Percentiles rank a stretch among this genome's conserved stretches.
Conservation (phyloP, 257 asterid species). For the Gynochthodes officinalis region DNA sequence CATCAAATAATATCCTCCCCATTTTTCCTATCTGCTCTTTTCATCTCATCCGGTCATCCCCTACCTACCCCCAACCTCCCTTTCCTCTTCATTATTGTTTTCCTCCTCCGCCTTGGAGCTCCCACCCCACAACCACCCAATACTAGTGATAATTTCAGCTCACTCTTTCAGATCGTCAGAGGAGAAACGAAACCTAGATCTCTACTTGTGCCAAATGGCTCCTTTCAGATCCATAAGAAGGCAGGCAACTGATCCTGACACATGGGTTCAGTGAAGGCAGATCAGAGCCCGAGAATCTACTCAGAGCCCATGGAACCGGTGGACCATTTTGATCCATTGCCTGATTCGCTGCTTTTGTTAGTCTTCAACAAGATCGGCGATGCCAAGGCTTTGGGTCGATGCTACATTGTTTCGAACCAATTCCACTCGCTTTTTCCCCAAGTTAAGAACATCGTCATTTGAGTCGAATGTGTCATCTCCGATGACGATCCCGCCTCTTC, state of each 20-base stretch:
- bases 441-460: conserved; percentile 79
- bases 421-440: conserved; percentile 74
- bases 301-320: conserved; percentile 42
- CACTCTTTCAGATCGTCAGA: background rate
- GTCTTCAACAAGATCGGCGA: conserved; percentile 87
- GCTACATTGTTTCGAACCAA: conserved; percentile 71
- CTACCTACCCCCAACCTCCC: background rate
- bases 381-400: conserved; percentile 79
- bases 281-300: conserved; percentile 35
- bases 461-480: conserved; percentile 92
- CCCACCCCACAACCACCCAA: background rate
- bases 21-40: background rate
- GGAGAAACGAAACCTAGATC: background rate
- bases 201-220: background rate
- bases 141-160: no score
- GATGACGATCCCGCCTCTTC: conserved; percentile 61
- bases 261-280: conserved; percentile 47
- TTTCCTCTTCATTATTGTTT: background rate
- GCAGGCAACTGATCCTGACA: no score
- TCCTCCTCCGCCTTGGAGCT: background rate
- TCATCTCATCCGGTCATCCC: conserved; percentile 3
- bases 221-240: background rate
- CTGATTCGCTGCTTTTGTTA: conserved; percentile 64
- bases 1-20: conserved; percentile 8
- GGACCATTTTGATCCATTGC: conserved; percentile 74